These are phyloP conservation scores for Paracorniculantispora psalliotae DNA, from an alignment of 2,329 filamentous ascomycete species.

Conservation along the genomic window DNA sequence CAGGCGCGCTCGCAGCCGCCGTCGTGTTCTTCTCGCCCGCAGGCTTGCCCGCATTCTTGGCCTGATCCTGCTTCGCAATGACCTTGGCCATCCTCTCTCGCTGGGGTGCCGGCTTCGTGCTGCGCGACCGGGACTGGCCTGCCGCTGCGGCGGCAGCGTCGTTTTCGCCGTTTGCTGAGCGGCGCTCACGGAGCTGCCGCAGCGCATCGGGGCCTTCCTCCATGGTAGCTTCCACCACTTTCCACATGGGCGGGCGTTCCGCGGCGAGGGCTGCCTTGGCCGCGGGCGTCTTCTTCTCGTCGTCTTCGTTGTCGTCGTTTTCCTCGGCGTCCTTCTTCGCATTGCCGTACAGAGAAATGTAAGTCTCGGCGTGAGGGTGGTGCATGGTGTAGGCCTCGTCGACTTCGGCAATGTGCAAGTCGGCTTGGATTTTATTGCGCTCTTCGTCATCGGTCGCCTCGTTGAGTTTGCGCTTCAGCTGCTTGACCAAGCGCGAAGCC, in stretches of 20 bases:
- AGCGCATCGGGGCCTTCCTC: constrained; percentile 48
- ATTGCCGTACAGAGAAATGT: constrained; percentile 58
- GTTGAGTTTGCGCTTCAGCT: constrained; percentile 54
- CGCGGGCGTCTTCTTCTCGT: constrained; percentile 32
- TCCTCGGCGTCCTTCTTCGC: constrained; percentile 30
- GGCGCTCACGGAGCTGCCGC: constrained; percentile 51
- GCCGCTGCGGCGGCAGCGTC: neutral
- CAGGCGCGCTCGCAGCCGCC: constrained; percentile 1
- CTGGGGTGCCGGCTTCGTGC: neutral
- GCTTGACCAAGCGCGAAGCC: constrained; percentile 61
- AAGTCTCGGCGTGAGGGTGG: constrained; percentile 65
- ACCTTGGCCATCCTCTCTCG: constrained; percentile 11
- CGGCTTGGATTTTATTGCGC: constrained; percentile 44
- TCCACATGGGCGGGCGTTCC: constrained; percentile 60
- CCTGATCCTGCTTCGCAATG: constrained; percentile 17
- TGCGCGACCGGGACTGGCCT: neutral
- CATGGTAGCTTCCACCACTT: constrained; percentile 60
- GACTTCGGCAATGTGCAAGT: constrained; percentile 65
- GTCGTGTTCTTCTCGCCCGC: constrained; percentile 21
- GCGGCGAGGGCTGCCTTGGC: constrained; percentile 40
- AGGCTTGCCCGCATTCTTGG: constrained; percentile 20
- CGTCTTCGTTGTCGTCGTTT: constrained; percentile 34
- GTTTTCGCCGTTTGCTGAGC: constrained; percentile 19
- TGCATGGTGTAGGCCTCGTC: constrained; percentile 72
- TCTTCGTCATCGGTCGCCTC: constrained; percentile 47